Conservation (phyloP, 2,329 filamentous ascomycete species). For the Ramichloridium luteum region DNA sequence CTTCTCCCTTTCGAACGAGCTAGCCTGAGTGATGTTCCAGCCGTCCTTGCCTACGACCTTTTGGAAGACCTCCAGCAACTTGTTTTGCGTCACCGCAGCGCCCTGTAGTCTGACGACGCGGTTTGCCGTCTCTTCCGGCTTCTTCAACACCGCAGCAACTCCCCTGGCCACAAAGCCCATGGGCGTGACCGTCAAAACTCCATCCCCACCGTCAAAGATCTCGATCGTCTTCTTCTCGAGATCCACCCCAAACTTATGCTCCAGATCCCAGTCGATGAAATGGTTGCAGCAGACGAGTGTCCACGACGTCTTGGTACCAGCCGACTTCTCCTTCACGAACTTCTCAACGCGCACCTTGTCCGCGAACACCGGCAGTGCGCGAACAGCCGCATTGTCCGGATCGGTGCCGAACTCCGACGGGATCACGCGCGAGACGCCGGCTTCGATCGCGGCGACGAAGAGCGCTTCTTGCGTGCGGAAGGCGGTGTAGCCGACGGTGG, state of each 20-base stretch:
- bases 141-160: conserved; percentile 22
- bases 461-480: conserved; percentile 18
- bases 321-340: conserved; percentile 22
- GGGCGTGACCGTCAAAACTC: conserved; percentile 21
- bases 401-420: conserved; percentile 22
- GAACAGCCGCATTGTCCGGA: conserved; percentile 20
- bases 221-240: conserved; percentile 18
- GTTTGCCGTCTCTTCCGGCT: conserved; percentile 26
- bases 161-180: conserved; percentile 24
- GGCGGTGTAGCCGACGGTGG: conserved; percentile 22
- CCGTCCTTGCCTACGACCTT: conserved; percentile 21
- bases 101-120: conserved; percentile 27
- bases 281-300: conserved; percentile 24
- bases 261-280: conserved; percentile 29
- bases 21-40: conserved; percentile 11
- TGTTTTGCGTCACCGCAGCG: conserved; percentile 26
- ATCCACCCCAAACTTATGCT: conserved; percentile 22
- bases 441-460: conserved; percentile 23
- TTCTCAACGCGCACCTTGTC: conserved; percentile 26
- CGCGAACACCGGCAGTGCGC: conserved; percentile 26
- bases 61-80: conserved; percentile 25
- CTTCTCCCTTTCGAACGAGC: conserved; percentile 18
- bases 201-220: conserved; percentile 27
- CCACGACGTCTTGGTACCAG: conserved; percentile 21
- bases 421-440: conserved; percentile 24